phyloP scores from a whole-genome alignment of 148 eudicot species.

The Chenopodium quinoa region DNA sequence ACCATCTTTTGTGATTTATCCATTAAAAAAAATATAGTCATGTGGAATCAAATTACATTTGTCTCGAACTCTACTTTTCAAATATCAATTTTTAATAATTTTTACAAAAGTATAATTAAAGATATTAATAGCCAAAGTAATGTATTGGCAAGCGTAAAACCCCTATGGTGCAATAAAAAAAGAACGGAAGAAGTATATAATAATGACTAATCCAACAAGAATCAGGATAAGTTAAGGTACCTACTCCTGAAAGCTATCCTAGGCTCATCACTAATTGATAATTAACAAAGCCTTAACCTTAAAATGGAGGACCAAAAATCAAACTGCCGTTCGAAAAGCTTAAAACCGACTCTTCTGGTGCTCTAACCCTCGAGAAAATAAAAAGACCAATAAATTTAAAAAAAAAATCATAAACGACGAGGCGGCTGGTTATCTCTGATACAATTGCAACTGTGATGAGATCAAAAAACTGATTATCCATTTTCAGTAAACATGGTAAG shows the following conservation, averaged over 20 bases:
- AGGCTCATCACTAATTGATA: background rate
- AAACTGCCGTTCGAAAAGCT: background rate
- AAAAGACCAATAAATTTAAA: background rate
- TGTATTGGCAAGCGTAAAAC: no score
- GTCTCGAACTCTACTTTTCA: no score
- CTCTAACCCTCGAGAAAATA: background rate
- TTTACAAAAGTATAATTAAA: no score
- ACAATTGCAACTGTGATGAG: background rate
- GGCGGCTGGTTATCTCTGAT: background rate
- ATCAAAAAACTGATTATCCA: background rate
- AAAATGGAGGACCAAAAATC: background rate
- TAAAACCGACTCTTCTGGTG: background rate
- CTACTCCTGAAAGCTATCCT: background rate
- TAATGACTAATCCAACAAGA: background rate
- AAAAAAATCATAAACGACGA: background rate
- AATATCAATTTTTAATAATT: no score
- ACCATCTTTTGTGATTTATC: no score
- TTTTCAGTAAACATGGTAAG: background rate
- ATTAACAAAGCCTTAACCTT: background rate
- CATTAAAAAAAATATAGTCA: no score
- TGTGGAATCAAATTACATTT: no score
- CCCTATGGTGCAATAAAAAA: no score
- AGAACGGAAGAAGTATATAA: no score
- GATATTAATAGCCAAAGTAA: no score
- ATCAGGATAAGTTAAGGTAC: background rate